Percentiles rank a stretch among this genome's conserved stretches.
Evolutionary conservation across 78 protist genomes (phyloP).

Genomic region (Dictyostelium brefeldianum): DNA sequence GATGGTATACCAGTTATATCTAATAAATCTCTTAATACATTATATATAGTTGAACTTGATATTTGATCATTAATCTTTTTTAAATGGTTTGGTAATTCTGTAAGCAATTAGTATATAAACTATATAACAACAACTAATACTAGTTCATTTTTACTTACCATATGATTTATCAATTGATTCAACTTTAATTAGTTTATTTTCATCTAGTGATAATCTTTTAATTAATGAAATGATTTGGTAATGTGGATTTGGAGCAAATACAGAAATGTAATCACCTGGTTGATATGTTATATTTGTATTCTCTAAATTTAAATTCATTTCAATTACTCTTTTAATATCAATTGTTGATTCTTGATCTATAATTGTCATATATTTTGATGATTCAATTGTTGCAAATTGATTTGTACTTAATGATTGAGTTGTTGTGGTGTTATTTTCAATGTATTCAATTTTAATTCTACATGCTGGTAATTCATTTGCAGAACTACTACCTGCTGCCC

Average conservation of each 20-base stretch:
- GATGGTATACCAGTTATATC: slow-evolving; percentile 51
- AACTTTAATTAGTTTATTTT: slow-evolving; percentile 1
- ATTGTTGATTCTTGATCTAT: not conserved
- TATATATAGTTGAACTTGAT: not conserved
- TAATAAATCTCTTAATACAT: slow-evolving; percentile 24
- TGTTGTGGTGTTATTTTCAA: not conserved
- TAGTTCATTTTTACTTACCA: no score
- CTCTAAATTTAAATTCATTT: slow-evolving; percentile 9
- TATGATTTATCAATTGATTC: not conserved
- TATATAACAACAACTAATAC: no score
- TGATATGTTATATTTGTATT: not conserved
- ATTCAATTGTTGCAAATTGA: slow-evolving; percentile 14
- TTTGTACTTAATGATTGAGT: not conserved
- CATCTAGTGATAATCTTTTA: slow-evolving; percentile 4
- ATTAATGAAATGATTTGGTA: not conserved
- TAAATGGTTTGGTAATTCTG: slow-evolving; percentile 43
- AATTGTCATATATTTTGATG: slow-evolving; percentile 1
- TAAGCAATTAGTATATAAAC: no score
- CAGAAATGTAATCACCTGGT: slow-evolving; percentile 59
- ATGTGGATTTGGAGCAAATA: slow-evolving; percentile 34
- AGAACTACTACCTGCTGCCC: slow-evolving; percentile 26
- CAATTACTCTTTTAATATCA: slow-evolving; percentile 53
- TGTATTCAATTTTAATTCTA: slow-evolving; percentile 4
- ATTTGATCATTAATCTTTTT: not conserved
- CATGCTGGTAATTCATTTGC: slow-evolving; percentile 9